Evolutionary conservation across 768 basidiomycete species (phyloP), one percentile per base, ranked within the genome.

Genomic region (Leucocoprinus leucothites): DNA sequence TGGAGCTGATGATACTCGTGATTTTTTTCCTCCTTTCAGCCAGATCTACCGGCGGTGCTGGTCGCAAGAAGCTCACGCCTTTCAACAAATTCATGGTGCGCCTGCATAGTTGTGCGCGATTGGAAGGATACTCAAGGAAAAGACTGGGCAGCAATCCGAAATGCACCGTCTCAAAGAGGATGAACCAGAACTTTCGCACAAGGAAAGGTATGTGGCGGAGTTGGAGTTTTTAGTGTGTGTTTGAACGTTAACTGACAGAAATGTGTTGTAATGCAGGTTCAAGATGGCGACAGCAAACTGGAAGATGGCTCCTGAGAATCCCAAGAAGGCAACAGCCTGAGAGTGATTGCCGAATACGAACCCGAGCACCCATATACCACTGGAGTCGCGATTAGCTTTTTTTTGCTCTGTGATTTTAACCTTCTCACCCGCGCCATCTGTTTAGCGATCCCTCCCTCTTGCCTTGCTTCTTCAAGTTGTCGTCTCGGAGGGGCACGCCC

Each of bases 141-240:
- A 56, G 55, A 54, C 57, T 49, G 31, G 62, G 22, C 75, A 90
- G 87, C 82, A 89, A 77, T 73, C 79, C 19, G 89, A 91, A 67
- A 84, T 91, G 78, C 84, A 85, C 31, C 85, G 87, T 55, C 76
- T 91, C 67, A 91, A 88, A 75, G 85, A 87, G 62, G 74, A 81
- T 16, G 79, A 90, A 60, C 89, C 89, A 28, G 80, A 85, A 51
- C 80, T 89, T 63, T 63, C 77, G 28, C 89, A 91, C 71, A 82
- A 82, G 65, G 87, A 89, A 57, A 78, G 89, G 89, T 91, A 66
- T 61, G 76, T 59, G 59, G 55, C 62, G 53, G 35, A 46, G 53
- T 51, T 35, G 46, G 58, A 43, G 47, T 53, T 51, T 57, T 40
- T 63, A 49, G 42, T 56, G 28, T 43, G 54, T 11, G 31, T 58